Percentiles rank a stretch among this genome's conserved stretches.
Conservation (phyloP, 2,329 filamentous ascomycete species). For the Ascosphaera aggregata region DNA sequence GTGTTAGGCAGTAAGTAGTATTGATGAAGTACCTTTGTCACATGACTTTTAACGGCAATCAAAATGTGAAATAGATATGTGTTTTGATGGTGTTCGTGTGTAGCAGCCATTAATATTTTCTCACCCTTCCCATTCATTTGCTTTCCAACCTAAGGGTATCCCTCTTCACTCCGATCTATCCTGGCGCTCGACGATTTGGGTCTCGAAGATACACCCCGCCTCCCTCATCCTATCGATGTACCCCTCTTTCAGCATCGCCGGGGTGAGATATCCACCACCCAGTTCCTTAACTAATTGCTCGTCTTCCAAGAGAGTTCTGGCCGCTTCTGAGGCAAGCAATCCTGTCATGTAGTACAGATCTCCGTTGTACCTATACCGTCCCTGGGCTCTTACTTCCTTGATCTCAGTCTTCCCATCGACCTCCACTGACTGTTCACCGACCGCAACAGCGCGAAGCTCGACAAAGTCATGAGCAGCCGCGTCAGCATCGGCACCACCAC, state of each 20-base stretch:
- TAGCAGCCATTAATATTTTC: not conserved
- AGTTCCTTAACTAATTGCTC: slow-evolving; percentile 18
- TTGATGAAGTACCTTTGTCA: too few relatives aligned
- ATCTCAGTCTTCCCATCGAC: slow-evolving; percentile 3
- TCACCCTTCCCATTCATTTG: not conserved
- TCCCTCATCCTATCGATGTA: slow-evolving; percentile 22
- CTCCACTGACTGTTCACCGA: slow-evolving; percentile 13
- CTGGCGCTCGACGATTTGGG: slow-evolving; percentile 14
- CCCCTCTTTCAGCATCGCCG: slow-evolving; percentile 23
- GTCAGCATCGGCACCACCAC: slow-evolving; percentile 25
- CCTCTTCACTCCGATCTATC: not conserved
- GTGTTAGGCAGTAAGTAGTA: too few relatives aligned
- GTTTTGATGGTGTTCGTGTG: too few relatives aligned
- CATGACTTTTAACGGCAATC: too few relatives aligned
- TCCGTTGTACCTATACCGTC: slow-evolving; percentile 19
- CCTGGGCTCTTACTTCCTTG: slow-evolving; percentile 16
- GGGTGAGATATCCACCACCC: slow-evolving; percentile 24
- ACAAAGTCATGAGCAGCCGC: slow-evolving; percentile 15
- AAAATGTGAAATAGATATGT: too few relatives aligned
- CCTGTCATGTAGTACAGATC: slow-evolving; percentile 22
- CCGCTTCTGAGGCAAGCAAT: slow-evolving; percentile 20
- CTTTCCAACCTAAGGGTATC: not conserved
- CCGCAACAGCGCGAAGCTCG: slow-evolving; percentile 23
- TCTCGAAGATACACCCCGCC: slow-evolving; percentile 20
- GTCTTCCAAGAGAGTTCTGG: slow-evolving; percentile 20